These are phyloP conservation scores for Yarrowia alimentaria DNA, from an alignment of 805 yeast genomes.

Conservation along the genomic window DNA sequence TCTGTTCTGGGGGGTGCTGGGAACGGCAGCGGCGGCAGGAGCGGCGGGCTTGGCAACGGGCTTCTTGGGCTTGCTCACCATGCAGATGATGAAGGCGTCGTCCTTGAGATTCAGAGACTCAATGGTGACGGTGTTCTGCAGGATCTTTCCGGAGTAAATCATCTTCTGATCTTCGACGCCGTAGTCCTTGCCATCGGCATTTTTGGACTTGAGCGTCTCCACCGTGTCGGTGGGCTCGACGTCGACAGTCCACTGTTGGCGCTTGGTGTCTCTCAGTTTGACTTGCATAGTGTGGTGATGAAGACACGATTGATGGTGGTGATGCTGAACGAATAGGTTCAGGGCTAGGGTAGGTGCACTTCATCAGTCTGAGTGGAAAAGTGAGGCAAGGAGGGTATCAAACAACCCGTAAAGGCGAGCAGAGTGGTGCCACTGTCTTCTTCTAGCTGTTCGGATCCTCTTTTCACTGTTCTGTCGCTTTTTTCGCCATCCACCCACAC, in stretches of 20 bases:
- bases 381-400: too few relatives aligned
- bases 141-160: slow-evolving; percentile 88
- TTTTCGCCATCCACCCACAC: too few relatives aligned
- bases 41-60: slow-evolving; percentile 35
- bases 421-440: too few relatives aligned
- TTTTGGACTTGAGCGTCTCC: slow-evolving; percentile 62
- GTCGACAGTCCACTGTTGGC: slow-evolving; percentile 79
- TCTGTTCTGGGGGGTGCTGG: slow-evolving; percentile 29
- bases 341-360: neutral
- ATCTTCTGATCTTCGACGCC: slow-evolving; percentile 76
- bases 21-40: slow-evolving; percentile 34
- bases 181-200: slow-evolving; percentile 66
- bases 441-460: too few relatives aligned
- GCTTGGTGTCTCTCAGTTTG: slow-evolving; percentile 87
- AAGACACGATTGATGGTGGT: slow-evolving; percentile 1
- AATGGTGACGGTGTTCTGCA: slow-evolving; percentile 76
- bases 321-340: neutral
- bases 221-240: slow-evolving; percentile 69
- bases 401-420: too few relatives aligned
- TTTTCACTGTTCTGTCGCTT: too few relatives aligned
- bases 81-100: slow-evolving; percentile 83
- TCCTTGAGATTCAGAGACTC: slow-evolving; percentile 74
- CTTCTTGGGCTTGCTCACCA: slow-evolving; percentile 65
- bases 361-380: too few relatives aligned
- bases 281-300: slow-evolving; percentile 57